Percentiles rank a stretch among this genome's conserved stretches.
These are phyloP conservation scores for Aspergillus coremiiformis DNA, from an alignment of 495 filamentous ascomycete genomes.

Conservation along the genomic window DNA sequence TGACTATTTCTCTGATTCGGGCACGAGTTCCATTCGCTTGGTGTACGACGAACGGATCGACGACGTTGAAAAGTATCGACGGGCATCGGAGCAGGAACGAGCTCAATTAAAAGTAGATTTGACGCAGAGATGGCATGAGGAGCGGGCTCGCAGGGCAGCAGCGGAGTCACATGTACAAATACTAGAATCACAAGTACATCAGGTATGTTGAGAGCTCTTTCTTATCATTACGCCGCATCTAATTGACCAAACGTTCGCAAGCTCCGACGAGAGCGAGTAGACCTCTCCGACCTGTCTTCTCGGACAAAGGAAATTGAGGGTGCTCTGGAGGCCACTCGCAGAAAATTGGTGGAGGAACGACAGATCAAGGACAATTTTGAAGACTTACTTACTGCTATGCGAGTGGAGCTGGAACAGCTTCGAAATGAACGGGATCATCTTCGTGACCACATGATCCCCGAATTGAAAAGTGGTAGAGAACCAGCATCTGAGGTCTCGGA, in stretches of 20 bases:
- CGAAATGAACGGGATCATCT: conserved; percentile 88
- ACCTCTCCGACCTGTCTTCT: conserved; percentile 35
- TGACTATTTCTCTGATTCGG: conserved; percentile 97
- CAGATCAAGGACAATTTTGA: conserved; percentile 90
- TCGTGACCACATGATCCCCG: conserved; percentile 75
- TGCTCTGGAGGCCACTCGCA: conserved; percentile 69
- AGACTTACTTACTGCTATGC: conserved; percentile 76
- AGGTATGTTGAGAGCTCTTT: conserved; percentile 25
- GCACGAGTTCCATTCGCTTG: conserved; percentile 76
- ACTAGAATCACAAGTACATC: conserved; percentile 67
- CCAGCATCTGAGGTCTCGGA: conserved; percentile 65
- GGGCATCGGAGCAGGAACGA: conserved; percentile 84
- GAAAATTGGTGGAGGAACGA: conserved; percentile 77
- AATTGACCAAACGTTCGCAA: conserved; percentile 12
- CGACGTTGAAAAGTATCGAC: conserved; percentile 74
- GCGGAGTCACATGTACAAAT: conserved; percentile 76
- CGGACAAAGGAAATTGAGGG: conserved; percentile 64
- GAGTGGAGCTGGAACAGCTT: conserved; percentile 71
- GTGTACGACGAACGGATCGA: conserved; percentile 60
- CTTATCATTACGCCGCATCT: background rate
- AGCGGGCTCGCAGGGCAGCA: conserved; percentile 62
- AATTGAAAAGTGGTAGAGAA: conserved; percentile 58
- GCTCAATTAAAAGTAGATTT: conserved; percentile 80
- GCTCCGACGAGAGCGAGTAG: conserved; percentile 42
- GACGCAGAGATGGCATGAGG: conserved; percentile 74